Percentiles rank a stretch among this genome's conserved stretches.
These are phyloP conservation scores for Phyllosticta citriasiana DNA, from an alignment of 2,329 filamentous ascomycete species.

Conservation along the genomic window DNA sequence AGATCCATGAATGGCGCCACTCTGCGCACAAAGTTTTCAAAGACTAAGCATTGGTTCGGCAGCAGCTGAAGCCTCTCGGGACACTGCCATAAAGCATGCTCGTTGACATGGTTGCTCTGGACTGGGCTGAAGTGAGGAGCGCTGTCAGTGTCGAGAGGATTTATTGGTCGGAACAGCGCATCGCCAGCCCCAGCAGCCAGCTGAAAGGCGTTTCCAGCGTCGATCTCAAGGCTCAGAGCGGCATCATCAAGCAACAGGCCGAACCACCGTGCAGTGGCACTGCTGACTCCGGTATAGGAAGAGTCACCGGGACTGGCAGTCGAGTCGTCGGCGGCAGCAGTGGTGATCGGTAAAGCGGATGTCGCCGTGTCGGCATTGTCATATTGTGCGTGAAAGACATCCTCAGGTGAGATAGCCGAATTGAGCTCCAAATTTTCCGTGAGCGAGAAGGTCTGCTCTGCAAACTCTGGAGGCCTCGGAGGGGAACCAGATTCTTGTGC, in stretches of 20 bases:
- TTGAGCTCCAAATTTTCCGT: not conserved
- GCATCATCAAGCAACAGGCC: slow-evolving; percentile 8
- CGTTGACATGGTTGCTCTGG: not conserved
- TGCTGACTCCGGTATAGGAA: not conserved
- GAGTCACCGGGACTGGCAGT: not conserved
- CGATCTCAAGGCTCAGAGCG: not conserved
- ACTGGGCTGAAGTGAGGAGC: not conserved
- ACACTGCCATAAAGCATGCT: slow-evolving; percentile 4
- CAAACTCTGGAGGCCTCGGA: not conserved
- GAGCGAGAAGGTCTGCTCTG: not conserved
- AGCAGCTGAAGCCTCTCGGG: not conserved
- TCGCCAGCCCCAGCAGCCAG: not conserved
- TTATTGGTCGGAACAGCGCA: not conserved
- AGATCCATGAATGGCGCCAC: slow-evolving; percentile 34
- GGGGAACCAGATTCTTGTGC: not conserved
- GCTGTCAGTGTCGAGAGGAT: not conserved
- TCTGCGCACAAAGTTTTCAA: slow-evolving; percentile 29
- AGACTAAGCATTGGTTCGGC: slow-evolving; percentile 16
- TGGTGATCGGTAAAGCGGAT: not conserved
- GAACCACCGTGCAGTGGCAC: slow-evolving; percentile 5
- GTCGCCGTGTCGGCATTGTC: not conserved
- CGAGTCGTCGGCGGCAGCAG: not conserved
- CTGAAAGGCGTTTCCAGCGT: not conserved
- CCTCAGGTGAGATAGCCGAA: not conserved
- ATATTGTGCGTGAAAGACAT: not conserved